Percentiles rank a stretch among this genome's conserved stretches.
Evolutionary conservation across 2,329 filamentous ascomycete genomes (phyloP).

Genomic region (Clarireedia sp.): DNA sequence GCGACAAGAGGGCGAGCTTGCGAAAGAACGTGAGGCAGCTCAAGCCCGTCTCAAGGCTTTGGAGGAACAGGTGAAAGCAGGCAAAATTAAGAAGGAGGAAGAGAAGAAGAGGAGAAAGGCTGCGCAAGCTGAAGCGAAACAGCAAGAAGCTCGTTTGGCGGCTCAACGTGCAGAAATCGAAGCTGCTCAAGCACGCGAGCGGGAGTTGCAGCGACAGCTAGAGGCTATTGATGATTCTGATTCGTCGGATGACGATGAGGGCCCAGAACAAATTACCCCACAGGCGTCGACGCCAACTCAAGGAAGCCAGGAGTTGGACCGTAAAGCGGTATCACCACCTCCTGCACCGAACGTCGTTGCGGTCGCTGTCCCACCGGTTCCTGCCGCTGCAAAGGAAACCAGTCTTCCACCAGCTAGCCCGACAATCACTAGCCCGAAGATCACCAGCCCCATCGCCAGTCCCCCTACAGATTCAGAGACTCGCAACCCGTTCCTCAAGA

Average conservation of each 20-base stretch:
- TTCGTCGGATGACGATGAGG: conserved; percentile 76
- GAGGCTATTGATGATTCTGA: conserved; percentile 68
- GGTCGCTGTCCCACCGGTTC: conserved; percentile 16
- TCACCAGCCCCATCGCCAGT: conserved; percentile 32
- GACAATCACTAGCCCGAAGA: background rate
- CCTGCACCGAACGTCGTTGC: conserved; percentile 38
- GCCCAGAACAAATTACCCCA: conserved; percentile 59
- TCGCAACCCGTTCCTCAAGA: conserved; percentile 91
- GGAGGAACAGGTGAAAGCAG: conserved; percentile 87
- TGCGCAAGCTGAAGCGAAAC: conserved; percentile 74
- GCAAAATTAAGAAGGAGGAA: conserved; percentile 93
- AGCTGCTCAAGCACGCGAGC: conserved; percentile 79
- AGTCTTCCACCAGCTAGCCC: conserved; percentile 22
- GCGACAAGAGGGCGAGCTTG: conserved; percentile 72
- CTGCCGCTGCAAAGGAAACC: conserved; percentile 1
- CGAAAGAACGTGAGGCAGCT: conserved; percentile 70
- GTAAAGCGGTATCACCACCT: conserved; percentile 42
- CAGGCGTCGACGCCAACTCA: conserved; percentile 52
- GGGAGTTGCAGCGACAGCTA: conserved; percentile 80
- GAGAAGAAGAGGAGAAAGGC: conserved; percentile 91
- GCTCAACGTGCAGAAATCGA: conserved; percentile 87
- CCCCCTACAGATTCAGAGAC: conserved; percentile 64
- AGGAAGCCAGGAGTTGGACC: conserved; percentile 47
- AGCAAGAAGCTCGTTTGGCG: conserved; percentile 78
- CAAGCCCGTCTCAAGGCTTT: conserved; percentile 78